Percentiles rank a stretch among this genome's conserved stretches.
Evolutionary conservation across 2,329 filamentous ascomycete species (phyloP).

Genomic region (Monilinia polystroma): DNA sequence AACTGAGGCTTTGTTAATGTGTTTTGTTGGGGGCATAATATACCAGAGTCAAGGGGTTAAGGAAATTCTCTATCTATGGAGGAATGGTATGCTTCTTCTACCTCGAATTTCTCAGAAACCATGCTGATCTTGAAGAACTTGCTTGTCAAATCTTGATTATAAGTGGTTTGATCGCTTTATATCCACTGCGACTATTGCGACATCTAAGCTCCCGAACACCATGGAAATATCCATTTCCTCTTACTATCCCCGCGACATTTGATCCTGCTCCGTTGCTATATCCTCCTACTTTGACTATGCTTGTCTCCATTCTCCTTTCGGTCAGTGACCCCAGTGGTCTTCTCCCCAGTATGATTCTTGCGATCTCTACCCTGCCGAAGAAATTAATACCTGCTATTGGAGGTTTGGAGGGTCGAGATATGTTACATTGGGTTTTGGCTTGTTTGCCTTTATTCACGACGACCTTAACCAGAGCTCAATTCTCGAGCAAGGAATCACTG

Average conservation of each 20-base stretch:
- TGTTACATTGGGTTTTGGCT: slow-evolving; percentile 77
- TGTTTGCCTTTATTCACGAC: slow-evolving; percentile 58
- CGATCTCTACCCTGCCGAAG: slow-evolving; percentile 73
- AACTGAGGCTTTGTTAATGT: slow-evolving; percentile 54
- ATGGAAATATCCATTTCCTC: slow-evolving; percentile 33
- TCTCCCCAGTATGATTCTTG: slow-evolving; percentile 78
- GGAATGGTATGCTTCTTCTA: slow-evolving; percentile 46
- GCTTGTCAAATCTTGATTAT: slow-evolving; percentile 38
- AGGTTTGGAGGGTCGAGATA: slow-evolving; percentile 57
- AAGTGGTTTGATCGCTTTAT: slow-evolving; percentile 48
- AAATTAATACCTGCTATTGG: slow-evolving; percentile 65
- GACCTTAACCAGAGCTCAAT: not conserved
- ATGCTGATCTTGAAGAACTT: slow-evolving; percentile 38
- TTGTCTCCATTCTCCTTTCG: slow-evolving; percentile 74
- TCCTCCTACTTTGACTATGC: slow-evolving; percentile 71
- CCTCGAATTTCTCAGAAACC: not conserved
- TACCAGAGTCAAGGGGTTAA: slow-evolving; percentile 46
- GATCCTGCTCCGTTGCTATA: slow-evolving; percentile 92
- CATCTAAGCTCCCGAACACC: slow-evolving; percentile 42
- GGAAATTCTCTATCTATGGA: slow-evolving; percentile 49
- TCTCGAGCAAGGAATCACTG: not conserved
- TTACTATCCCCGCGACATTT: slow-evolving; percentile 70
- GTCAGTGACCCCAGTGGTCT: slow-evolving; percentile 60
- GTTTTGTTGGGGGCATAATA: slow-evolving; percentile 50
- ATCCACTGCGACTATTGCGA: slow-evolving; percentile 58